Percentiles rank a stretch among this genome's conserved stretches.
These are phyloP conservation scores for Aspergillus tamarii DNA, from an alignment of 2,329 filamentous ascomycete genomes.

Conservation along the genomic window DNA sequence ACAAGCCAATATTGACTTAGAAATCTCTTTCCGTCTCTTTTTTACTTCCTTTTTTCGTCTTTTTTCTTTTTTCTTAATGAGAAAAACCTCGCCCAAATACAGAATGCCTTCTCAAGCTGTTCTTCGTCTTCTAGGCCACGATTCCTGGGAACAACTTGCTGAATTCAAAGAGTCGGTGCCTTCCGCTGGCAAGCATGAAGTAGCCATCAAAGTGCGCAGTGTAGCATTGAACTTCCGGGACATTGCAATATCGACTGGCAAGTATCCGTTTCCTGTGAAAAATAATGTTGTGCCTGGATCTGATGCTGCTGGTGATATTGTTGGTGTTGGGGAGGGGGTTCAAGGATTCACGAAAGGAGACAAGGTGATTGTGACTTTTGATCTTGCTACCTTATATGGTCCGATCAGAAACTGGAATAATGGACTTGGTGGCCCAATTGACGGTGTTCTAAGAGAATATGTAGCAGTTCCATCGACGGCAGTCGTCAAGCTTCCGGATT, in stretches of 20 bases:
- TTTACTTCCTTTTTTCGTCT: no score
- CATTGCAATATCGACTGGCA: slow-evolving; percentile 44
- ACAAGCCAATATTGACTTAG: background rate
- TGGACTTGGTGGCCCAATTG: slow-evolving; percentile 32
- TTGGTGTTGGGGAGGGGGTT: slow-evolving; percentile 54
- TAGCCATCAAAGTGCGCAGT: slow-evolving; percentile 62
- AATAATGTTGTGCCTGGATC: slow-evolving; percentile 49
- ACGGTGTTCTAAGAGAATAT: slow-evolving; percentile 45
- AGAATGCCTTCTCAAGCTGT: slow-evolving; percentile 19
- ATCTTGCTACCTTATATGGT: slow-evolving; percentile 13
- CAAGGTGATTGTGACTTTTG: slow-evolving; percentile 43
- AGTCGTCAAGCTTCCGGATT: slow-evolving; percentile 39
- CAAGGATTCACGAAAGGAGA: slow-evolving; percentile 56
- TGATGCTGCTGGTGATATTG: slow-evolving; percentile 46
- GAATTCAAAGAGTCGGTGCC: slow-evolving; percentile 44
- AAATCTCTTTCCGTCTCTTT: background rate
- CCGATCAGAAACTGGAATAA: slow-evolving; percentile 7
- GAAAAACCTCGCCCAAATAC: background rate
- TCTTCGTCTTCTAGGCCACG: slow-evolving; percentile 15
- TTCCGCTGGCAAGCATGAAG: slow-evolving; percentile 64
- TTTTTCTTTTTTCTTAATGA: background rate
- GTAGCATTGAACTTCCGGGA: slow-evolving; percentile 48
- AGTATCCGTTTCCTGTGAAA: slow-evolving; percentile 53
- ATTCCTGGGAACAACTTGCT: slow-evolving; percentile 15
- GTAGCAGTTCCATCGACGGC: slow-evolving; percentile 36